Evolutionary conservation across 352 stramenopile genomes (phyloP).

Genomic region (Pelagophyceae sp.): DNA sequence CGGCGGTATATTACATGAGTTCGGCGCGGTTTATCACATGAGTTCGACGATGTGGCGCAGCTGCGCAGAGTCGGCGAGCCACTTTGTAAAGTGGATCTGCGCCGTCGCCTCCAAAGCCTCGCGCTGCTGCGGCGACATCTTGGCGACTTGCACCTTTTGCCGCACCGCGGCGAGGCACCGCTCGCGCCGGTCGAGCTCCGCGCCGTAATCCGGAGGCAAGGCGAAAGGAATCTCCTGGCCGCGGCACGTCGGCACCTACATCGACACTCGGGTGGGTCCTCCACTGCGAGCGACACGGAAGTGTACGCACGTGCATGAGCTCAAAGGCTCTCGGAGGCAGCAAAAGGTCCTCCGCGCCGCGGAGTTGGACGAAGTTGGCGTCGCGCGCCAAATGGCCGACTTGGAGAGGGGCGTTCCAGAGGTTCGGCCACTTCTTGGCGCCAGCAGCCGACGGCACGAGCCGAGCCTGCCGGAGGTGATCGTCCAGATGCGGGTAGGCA

Average conservation of each 20-base stretch:
- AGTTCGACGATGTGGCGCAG: background rate
- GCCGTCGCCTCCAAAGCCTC: background rate
- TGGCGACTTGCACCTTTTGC: background rate
- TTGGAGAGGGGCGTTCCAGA: constrained; percentile 27
- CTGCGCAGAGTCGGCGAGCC: background rate
- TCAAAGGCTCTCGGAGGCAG: background rate
- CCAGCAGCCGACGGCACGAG: constrained; percentile 30
- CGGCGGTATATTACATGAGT: too few relatives aligned
- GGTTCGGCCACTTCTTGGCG: constrained; percentile 19
- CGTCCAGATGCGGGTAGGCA: constrained; percentile 75
- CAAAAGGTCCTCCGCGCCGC: background rate
- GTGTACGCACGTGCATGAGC: constrained; percentile 4
- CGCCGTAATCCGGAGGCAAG: constrained; percentile 59
- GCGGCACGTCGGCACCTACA: background rate
- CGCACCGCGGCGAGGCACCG: background rate
- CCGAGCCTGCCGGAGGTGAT: constrained; percentile 51
- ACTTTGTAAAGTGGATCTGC: background rate
- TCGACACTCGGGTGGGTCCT: background rate
- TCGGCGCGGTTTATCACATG: too few relatives aligned
- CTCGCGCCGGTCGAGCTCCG: constrained; percentile 34
- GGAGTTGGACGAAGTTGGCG: background rate
- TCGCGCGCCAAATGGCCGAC: constrained; percentile 22
- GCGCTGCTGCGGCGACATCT: background rate
- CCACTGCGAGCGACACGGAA: constrained; percentile 4
- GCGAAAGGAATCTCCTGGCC: constrained; percentile 48